Evolutionary conservation across 2,329 filamentous ascomycete species (phyloP), one percentile per base, ranked within the genome.

Genomic region (Pseudopithomyces maydicus): DNA sequence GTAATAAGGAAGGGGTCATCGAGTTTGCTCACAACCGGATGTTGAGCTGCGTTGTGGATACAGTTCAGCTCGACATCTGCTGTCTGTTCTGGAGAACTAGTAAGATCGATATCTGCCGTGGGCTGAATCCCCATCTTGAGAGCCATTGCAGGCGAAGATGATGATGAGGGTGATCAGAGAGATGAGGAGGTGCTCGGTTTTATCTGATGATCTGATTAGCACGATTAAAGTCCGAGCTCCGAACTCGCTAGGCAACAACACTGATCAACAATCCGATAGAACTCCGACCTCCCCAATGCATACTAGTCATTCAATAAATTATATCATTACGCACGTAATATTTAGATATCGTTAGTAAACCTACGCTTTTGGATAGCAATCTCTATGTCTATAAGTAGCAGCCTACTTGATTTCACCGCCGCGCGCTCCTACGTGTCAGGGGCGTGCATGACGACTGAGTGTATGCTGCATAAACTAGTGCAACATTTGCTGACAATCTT

Each of bases 1-100:
- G 56, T 38, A 22, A 68, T 58, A 3, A 69, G 61, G 55, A 57
- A 67, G 6, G 63, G 58, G 32, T 67, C 65, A 17, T 61, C 23
- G 41, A 42, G 17, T 49, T 62, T 49, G 20, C 45, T 32, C 52
- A 32, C 23, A 11, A 22, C 15, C 17, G 17, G 42, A 17, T 29
- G 11, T 46, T 52, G 19, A 44, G 43, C 20, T 15, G 19, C 11
- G 1, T 33, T 15, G 2, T n/a, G 35, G 29, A 52, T 50, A 12
- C 33, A 48, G 12, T 23, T 41, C n/a, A 57, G 39, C 19, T 57
- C 55, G 12, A 56, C 5, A 20, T 53, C 47, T 39, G 47, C 15
- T 45, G 12, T 7, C 22, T n/a, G 36, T n/a, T 44, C 23, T n/a
- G n/a, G 11, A 15, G 44, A 2, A 23, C 1, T 23, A 22, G 42